Percentiles rank a stretch among this genome's conserved stretches.
These are phyloP conservation scores for Breviolum minutum DNA, from an alignment of 73 alveolate species.

Conservation along the genomic window DNA sequence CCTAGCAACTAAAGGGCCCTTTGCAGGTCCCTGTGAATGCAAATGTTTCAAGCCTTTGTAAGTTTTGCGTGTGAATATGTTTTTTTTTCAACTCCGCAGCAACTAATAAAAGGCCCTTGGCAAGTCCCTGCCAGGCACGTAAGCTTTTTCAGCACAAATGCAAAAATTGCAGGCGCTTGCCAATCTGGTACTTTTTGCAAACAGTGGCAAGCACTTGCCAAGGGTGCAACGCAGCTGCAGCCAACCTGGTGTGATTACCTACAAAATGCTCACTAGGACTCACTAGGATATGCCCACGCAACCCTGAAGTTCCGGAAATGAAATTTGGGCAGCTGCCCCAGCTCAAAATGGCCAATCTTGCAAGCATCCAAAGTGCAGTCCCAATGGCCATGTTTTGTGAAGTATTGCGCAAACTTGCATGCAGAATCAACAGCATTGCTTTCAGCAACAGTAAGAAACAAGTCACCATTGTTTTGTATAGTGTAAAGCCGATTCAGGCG, in stretches of 20 bases:
- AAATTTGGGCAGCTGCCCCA: neutral
- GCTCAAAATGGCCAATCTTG: neutral
- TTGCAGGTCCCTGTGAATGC: neutral
- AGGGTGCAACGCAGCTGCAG: neutral
- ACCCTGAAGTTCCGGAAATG: neutral
- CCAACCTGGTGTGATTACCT: neutral
- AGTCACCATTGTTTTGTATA: neutral
- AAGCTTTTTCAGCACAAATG: neutral
- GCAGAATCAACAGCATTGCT: neutral
- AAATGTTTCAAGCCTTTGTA: too few species aligned
- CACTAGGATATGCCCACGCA: neutral
- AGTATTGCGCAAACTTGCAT: neutral
- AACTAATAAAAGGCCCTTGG: too few species aligned
- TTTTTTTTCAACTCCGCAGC: too few species aligned
- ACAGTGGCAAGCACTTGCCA: neutral
- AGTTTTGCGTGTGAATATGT: too few species aligned
- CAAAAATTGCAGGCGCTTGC: neutral
- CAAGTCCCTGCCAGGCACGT: too few species aligned
- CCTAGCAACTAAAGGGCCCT: too few species aligned
- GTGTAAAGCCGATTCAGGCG: neutral
- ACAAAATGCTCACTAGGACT: constrained; percentile 21
- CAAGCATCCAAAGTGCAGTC: neutral
- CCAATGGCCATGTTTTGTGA: neutral
- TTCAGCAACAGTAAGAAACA: neutral
- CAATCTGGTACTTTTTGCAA: constrained; percentile 6